Evolutionary conservation across 2,329 filamentous ascomycete species (phyloP), one percentile per base, ranked within the genome.

Genomic region (Clonostachys chloroleuca): DNA sequence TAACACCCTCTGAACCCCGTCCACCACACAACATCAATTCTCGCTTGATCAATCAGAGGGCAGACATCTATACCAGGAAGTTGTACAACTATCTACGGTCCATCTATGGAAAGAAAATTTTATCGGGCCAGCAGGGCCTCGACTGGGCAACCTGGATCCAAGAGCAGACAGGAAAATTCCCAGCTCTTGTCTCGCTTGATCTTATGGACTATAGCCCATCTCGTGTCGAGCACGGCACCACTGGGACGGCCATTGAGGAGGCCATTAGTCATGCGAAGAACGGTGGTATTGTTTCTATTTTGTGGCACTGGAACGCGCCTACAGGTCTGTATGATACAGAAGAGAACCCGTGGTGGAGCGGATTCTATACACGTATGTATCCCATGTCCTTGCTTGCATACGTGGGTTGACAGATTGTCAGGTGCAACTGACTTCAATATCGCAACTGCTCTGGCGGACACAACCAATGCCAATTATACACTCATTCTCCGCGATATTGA

Each of bases 241-340:
- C 59, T 12, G 67, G 66, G 24, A 70, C 61, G 1, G 62, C 73
- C n/a, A 63, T 75, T 5, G 70, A 75, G 48, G 68, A 75, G 17
- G 72, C 71, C n/a, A 69, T 76, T 43, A 59, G 60, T 2, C 72
- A 71, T 51, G 61, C 65, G 43, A 55, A 61, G 34, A 59, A 61
- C 7, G 73, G 72, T 37, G 73, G 73, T 7, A 74, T 77, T 45
- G 57, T 76, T 18, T 69, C 72, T 0, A 66, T 74, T 34, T 59
- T 65, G 17, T 77, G 73, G 73, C 73, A 76, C 56, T 76, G 73
- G 73, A 71, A 72, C 37, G 68, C 70, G 0, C 72, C 72, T n/a
- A 54, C 56, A 0, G 72, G 72, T 2, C 24, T 76, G 16, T 74
- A 73, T 51, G 69, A 77, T 51, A 74, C 65, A 2, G 58, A 54